Evolutionary conservation across 768 basidiomycete species (phyloP), one percentile per base, ranked within the genome.

Genomic region (Leccinum longicurvipes): DNA sequence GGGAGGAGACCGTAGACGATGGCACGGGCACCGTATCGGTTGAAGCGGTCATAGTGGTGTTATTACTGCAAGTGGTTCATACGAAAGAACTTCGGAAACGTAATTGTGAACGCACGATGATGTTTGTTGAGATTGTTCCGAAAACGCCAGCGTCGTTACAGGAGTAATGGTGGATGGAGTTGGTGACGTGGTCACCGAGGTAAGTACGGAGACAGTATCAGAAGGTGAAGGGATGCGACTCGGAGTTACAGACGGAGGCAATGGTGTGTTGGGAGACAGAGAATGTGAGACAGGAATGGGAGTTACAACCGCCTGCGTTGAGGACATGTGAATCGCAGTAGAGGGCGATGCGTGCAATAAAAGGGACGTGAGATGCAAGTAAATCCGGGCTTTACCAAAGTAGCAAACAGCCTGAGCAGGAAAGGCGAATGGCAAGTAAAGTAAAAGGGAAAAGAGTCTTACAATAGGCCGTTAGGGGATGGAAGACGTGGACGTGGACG

Each of bases 41-140:
- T 36, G 66, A 52, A 25, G 17, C 36, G 17, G 62, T 14, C 55
- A 65, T 62, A 21, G 58, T 41, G 21, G 54, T 50, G 44, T 51
- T 53, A 49, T 44, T 51, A 48, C 65, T 57, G 64, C 28, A 45
- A 50, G 60, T 32, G 61, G 47, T 55, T 72, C 54, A 60, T 53
- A 57, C 39, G 50, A 23, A 60, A 25, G 47, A 48, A 41, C 31
- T 24, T 39, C 31, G 27, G 52, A 54, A 53, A 28, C 27, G 52
- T 36, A 28, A 55, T 34, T 42, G 14, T 52, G 45, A 44, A 69
- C 72, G 66, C 55, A 73, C 70, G 54, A 56, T 45, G 61, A 59
- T 47, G 57, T 29, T 29, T 53, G 51, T 24, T 53, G 52, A 39
- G 64, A 50, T 27, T 60, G 56, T 41, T 52, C 11, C 27, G 58